Evolutionary conservation across 1,284 basidiomycete species (phyloP), one percentile per base, ranked within the genome.

Genomic region (Pseudozyma sp.): DNA sequence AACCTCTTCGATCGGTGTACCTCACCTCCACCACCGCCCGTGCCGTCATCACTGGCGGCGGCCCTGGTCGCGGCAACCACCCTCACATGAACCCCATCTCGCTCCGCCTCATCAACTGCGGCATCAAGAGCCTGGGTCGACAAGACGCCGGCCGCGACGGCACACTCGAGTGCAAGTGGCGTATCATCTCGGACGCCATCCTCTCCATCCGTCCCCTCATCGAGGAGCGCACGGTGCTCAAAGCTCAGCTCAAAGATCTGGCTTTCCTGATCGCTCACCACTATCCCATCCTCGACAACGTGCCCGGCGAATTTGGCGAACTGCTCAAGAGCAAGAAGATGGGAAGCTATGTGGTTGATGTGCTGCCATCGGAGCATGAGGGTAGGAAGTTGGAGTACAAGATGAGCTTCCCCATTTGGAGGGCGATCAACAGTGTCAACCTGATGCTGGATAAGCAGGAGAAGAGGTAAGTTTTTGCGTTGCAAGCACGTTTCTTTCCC

Each of bases 51-150:
- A 83, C 88, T 50, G 88, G 91, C 82, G 98, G 98, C 82, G 91
- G 81, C 0, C 72, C 70, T 10, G 80, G 79, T 29, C 58, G 60
- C 13, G 75, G 70, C 35, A 67, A 68, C 45, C 81, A 82, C 54
- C 79, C 76, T 17, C 66, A 70, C 51, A 68, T 78, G 70, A 83
- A 94, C 84, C 95, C 92, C 82, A 89, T 90, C 42, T 90, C 91
- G 30, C 88, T 98, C 60, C 90, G 97, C 2, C 89, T 99, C 62
- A 91, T 96, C 79, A 91, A 92, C 35, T 92, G 92, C 44, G 97
- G 97, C 34, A 94, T 95, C 60, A 97, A 97, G 85, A 82, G 87
- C 16, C 88, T 90, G 70, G 86, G 87, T 5, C 85, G 88, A 31
- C 89, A 90, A 80, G 89, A 89, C 69, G 85, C 85, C 19, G 78